Percentiles rank a stretch among this genome's conserved stretches.
Evolutionary conservation across 352 stramenopile species (phyloP).

Genomic region (Phytophthora tentaculata): DNA sequence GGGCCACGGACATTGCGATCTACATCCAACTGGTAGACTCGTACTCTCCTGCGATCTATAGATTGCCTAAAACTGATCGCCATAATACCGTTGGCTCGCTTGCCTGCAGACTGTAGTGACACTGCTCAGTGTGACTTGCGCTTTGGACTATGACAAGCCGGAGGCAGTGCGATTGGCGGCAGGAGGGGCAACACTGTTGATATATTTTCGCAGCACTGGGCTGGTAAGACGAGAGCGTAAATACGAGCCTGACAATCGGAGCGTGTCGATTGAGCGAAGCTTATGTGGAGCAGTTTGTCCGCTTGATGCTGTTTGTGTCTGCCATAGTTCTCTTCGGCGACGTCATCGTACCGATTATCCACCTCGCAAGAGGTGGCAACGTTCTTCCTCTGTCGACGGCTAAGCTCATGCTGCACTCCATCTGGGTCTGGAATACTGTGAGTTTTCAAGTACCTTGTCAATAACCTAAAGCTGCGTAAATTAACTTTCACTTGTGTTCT

Average conservation of each 20-base stretch:
- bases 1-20: constrained; percentile 43
- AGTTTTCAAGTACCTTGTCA: constrained; percentile 7
- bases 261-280: background rate
- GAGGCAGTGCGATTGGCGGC: constrained; percentile 50
- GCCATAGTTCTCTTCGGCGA: constrained; percentile 66
- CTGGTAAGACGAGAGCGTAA: constrained; percentile 39
- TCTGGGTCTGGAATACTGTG: constrained; percentile 52
- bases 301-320: constrained; percentile 61
- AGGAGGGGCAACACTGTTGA: constrained; percentile 31
- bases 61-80: background rate
- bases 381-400: constrained; percentile 7
- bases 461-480: background rate
- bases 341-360: constrained; percentile 48
- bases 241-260: background rate
- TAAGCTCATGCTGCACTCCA: constrained; percentile 44
- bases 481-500: background rate
- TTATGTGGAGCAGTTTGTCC: constrained; percentile 53
- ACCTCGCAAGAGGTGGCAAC: constrained; percentile 19
- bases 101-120: constrained; percentile 40
- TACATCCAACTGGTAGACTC: constrained; percentile 55
- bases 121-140: constrained; percentile 37
- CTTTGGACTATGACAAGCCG: constrained; percentile 64
- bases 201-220: constrained; percentile 72
- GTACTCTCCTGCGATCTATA: background rate
- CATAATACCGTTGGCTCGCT: constrained; percentile 12